Conservation (phyloP, 2,329 filamentous ascomycete genomes). For the Elsinoe necatrix region DNA sequence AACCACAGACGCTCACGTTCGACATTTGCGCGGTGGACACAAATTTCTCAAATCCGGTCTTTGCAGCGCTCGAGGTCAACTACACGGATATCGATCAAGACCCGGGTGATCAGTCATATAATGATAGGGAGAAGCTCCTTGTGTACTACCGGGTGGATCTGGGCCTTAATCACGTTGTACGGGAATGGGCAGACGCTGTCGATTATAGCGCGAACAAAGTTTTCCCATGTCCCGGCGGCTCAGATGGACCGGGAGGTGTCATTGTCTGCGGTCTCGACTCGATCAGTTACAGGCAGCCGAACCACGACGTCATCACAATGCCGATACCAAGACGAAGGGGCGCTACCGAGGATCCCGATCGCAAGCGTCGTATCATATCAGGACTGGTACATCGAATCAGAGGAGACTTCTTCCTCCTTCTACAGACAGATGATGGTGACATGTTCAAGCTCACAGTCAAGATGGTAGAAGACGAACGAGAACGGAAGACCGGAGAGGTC, state of each 20-base stretch:
- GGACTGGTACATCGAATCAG: conserved; percentile 98
- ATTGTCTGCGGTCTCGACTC: conserved; percentile 90
- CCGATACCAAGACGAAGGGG: conserved; percentile 81
- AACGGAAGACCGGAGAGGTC: conserved; percentile 72
- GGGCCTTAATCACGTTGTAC: conserved; percentile 91
- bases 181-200: conserved; percentile 91
- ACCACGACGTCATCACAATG: conserved; percentile 80
- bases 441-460: conserved; percentile 94
- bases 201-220: conserved; percentile 82
- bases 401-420: conserved; percentile 87
- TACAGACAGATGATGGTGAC: conserved; percentile 97
- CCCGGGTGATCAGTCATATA: conserved; percentile 69
- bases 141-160: conserved; percentile 98
- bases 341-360: conserved; percentile 80
- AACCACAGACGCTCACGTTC: conserved; percentile 81
- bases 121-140: conserved; percentile 77
- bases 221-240: conserved; percentile 91
- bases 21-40: conserved; percentile 84
- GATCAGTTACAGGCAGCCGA: conserved; percentile 94
- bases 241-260: conserved; percentile 88
- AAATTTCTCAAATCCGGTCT: conserved; percentile 93
- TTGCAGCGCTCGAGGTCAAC: conserved; percentile 88
- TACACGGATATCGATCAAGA: conserved; percentile 90
- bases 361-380: conserved; percentile 77
- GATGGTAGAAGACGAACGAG: conserved; percentile 73